A percentile compares a stretch with the other conserved stretches of the same genome.
These are phyloP conservation scores for Arthrobotrys sinensis DNA, from an alignment of 2,329 filamentous ascomycete genomes.

Conservation along the genomic window DNA sequence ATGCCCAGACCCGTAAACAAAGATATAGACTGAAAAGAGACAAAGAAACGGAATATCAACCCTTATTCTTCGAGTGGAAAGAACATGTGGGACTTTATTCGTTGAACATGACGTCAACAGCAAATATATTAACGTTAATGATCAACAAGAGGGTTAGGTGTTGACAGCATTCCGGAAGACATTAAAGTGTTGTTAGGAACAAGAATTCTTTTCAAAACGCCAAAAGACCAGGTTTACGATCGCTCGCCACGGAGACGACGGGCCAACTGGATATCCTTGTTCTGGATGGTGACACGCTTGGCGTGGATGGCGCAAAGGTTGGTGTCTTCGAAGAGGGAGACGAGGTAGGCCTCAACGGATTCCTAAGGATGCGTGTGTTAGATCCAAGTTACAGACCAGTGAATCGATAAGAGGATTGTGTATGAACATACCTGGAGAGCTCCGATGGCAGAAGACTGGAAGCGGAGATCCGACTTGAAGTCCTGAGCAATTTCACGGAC, in stretches of 20 bases:
- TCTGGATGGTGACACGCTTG: conserved; percentile 98
- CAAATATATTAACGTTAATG: conserved; percentile 43
- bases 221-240: conserved; percentile 73
- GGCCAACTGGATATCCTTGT: conserved; percentile 97
- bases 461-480: conserved; percentile 94
- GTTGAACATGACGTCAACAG: conserved; percentile 50
- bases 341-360: conserved; percentile 98
- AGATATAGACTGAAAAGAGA: conserved; percentile 34
- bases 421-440: conserved; percentile 73
- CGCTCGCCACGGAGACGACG: conserved; percentile 94
- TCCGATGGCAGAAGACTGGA: conserved; percentile 98
- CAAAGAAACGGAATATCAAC: conserved; percentile 34
- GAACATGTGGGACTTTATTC: conserved; percentile 26
- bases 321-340: conserved; percentile 98
- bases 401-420: neutral
- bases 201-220: conserved; percentile 21
- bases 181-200: conserved; percentile 23
- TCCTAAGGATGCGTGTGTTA: conserved; percentile 75
- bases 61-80: conserved; percentile 30
- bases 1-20: conserved; percentile 53
- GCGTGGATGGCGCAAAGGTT: conserved; percentile 99
- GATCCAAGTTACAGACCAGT: neutral
- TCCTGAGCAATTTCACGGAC: conserved; percentile 97
- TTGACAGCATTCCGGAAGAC: conserved; percentile 39
- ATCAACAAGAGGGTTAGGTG: conserved; percentile 32